phyloP scores from a whole-genome alignment of 768 basidiomycete species.

The Russula sp. region DNA sequence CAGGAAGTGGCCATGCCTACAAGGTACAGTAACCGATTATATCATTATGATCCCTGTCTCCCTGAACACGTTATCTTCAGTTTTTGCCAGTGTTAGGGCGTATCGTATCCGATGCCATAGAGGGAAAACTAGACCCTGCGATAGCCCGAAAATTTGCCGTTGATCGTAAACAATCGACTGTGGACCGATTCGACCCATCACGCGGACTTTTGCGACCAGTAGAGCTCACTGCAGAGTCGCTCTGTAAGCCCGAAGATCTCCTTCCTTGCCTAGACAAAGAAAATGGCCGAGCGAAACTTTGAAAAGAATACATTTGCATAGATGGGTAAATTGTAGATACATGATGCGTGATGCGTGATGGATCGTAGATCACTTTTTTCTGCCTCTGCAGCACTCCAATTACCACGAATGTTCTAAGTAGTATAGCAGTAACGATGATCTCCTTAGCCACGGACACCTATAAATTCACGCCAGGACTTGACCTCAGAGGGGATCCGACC shows the following conservation, averaged over 20 bases:
- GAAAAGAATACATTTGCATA: neutral
- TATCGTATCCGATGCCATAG: conserved; percentile 69
- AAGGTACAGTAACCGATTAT: conserved; percentile 48
- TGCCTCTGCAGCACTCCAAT: neutral
- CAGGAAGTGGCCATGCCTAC: conserved; percentile 84
- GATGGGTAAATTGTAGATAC: conserved; percentile 2
- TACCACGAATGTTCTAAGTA: neutral
- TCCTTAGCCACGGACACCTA: conserved; percentile 62
- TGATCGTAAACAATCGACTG: conserved; percentile 41
- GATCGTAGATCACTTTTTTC: neutral
- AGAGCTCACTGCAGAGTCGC: conserved; percentile 13
- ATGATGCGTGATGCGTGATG: neutral
- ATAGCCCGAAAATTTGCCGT: conserved; percentile 62
- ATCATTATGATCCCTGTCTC: neutral
- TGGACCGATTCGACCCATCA: conserved; percentile 40
- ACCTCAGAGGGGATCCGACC: conserved; percentile 90
- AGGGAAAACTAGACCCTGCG: conserved; percentile 55
- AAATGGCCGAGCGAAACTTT: neutral
- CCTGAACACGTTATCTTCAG: conserved; percentile 40
- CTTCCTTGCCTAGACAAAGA: conserved; percentile 31
- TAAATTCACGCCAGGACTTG: conserved; percentile 87
- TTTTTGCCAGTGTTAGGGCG: conserved; percentile 84
- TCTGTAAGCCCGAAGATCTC: conserved; percentile 26
- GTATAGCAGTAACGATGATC: neutral
- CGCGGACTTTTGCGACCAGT: conserved; percentile 29